phyloP scores from a whole-genome alignment of 192 early-diverging fungal genomes.

The Funneliformis geosporum region DNA sequence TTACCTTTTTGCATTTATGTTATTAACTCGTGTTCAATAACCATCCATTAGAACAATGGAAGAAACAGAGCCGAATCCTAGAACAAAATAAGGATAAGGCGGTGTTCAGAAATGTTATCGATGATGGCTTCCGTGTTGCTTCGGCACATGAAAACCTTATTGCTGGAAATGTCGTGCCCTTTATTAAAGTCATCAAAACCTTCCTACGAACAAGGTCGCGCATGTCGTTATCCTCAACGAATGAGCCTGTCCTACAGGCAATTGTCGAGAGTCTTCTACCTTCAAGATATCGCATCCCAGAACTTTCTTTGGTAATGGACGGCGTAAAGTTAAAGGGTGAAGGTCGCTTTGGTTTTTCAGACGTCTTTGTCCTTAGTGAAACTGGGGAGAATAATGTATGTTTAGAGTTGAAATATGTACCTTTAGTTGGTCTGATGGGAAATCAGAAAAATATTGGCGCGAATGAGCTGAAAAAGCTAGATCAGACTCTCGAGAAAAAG shows the following conservation, averaged over 20 bases:
- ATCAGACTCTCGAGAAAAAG: background rate
- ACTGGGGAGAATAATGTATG: background rate
- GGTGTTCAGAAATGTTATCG: background rate
- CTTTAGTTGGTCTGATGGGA: background rate
- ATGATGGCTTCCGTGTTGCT: background rate
- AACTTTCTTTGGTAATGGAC: constrained; percentile 40
- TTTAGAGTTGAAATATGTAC: constrained; percentile 13
- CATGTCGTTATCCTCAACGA: constrained; percentile 32
- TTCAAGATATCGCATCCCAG: constrained; percentile 33
- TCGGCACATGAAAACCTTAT: background rate
- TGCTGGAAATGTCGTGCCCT: background rate
- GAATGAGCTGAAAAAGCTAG: background rate
- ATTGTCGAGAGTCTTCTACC: constrained; percentile 36
- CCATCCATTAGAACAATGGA: background rate
- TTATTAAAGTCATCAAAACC: constrained; percentile 6
- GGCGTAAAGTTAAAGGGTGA: constrained; percentile 34
- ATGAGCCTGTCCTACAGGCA: constrained; percentile 40
- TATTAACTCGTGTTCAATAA: background rate
- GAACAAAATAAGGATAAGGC: too few species aligned
- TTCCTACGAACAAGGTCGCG: constrained; percentile 33
- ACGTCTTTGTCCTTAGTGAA: constrained; percentile 34
- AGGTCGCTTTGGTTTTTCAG: constrained; percentile 36
- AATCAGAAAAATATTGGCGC: background rate
- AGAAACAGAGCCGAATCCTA: background rate
- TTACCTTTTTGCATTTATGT: background rate